Evolutionary conservation across 768 basidiomycete species (phyloP).

Genomic region (Mycena maculata): DNA sequence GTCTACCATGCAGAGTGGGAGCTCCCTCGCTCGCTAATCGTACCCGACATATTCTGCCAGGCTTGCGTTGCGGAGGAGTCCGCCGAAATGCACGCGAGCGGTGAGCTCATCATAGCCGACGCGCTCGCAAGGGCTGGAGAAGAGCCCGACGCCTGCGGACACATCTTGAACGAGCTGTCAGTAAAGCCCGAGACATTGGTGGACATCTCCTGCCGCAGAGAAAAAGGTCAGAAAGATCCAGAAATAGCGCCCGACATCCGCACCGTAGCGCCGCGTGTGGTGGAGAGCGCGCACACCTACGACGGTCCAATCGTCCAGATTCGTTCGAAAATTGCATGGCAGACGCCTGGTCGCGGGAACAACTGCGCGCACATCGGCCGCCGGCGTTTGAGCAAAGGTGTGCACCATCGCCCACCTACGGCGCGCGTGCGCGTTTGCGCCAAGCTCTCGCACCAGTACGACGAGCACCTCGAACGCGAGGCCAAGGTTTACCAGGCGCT

Average conservation of each 20-base stretch:
- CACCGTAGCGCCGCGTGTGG: conserved; percentile 13
- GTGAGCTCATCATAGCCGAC: conserved; percentile 35
- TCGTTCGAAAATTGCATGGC: conserved; percentile 44
- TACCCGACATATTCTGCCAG: conserved; percentile 49
- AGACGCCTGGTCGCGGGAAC: conserved; percentile 42
- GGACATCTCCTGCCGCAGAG: conserved; percentile 5
- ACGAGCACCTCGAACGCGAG: conserved; percentile 52
- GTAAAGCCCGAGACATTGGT: not conserved
- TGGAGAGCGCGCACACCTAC: conserved; percentile 30
- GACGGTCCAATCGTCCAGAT: conserved; percentile 42
- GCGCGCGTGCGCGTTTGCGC: conserved; percentile 55
- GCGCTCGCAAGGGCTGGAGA: conserved; percentile 42
- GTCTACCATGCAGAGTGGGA: conserved; percentile 65
- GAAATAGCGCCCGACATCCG: not conserved
- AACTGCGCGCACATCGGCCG: conserved; percentile 50
- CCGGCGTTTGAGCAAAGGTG: not conserved
- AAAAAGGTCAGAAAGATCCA: not conserved
- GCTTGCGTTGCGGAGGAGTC: conserved; percentile 51
- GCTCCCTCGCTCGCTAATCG: conserved; percentile 56
- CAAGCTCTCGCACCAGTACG: conserved; percentile 54
- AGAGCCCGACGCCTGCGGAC: not conserved
- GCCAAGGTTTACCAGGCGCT: conserved; percentile 58
- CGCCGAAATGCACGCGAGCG: conserved; percentile 23
- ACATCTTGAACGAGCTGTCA: not conserved
- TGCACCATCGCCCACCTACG: conserved; percentile 48